phyloP scores from a whole-genome alignment of 768 basidiomycete species.

The Suillus ampliporus region DNA sequence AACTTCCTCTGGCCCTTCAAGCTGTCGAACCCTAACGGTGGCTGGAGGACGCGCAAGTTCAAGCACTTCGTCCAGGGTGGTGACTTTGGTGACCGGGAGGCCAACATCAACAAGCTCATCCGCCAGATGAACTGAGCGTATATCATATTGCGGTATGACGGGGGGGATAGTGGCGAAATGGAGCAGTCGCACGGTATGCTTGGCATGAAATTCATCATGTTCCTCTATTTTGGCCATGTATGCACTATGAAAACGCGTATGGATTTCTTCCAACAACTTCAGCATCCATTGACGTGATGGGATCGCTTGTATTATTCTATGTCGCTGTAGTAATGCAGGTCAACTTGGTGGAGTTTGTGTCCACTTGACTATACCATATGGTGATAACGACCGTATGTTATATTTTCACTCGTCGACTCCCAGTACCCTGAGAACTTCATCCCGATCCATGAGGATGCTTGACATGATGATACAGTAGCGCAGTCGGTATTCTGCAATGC shows the following conservation, averaged over 20 bases:
- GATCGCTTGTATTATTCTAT: background rate
- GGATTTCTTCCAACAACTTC: constrained; percentile 18
- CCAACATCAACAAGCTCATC: constrained; percentile 97
- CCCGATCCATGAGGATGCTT: background rate
- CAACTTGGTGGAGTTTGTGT: background rate
- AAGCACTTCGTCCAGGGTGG: constrained; percentile 96
- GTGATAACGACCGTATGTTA: background rate
- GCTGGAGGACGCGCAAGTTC: constrained; percentile 98
- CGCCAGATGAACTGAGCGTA: constrained; percentile 83
- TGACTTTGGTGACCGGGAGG: constrained; percentile 97
- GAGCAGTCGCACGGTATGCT: constrained; percentile 33
- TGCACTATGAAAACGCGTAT: constrained; percentile 35
- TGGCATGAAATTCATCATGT: constrained; percentile 33
- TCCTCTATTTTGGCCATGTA: constrained; percentile 30
- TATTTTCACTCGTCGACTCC: constrained; percentile 3
- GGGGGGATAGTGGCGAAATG: constrained; percentile 12
- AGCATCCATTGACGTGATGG: constrained; percentile 1
- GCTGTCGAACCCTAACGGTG: constrained; percentile 98
- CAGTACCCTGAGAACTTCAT: too few relatives aligned
- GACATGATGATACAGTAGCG: background rate
- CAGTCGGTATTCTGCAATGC: background rate
- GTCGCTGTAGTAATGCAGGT: constrained; percentile 5
- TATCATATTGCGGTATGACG: constrained; percentile 10
- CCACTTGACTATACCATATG: background rate
- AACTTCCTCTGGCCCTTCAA: constrained; percentile 99